Conservation (phyloP, 352 stramenopile genomes). For the Pythium rishiriense region DNA sequence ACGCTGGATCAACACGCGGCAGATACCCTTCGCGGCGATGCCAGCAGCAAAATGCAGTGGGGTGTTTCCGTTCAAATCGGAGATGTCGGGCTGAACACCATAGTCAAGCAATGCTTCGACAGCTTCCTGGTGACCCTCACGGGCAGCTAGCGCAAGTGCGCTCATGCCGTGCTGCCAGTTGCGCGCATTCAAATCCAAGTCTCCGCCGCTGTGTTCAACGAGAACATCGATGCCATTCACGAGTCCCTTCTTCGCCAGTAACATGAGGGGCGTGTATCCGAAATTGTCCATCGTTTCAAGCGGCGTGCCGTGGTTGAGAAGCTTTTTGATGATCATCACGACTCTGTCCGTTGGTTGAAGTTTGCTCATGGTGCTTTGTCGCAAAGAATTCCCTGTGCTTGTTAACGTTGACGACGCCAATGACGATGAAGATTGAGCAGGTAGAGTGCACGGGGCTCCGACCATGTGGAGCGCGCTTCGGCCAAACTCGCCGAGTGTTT, state of each 20-base stretch:
- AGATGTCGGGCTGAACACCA: slow-evolving; percentile 63
- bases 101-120: slow-evolving; percentile 87
- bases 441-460: slow-evolving; percentile 62
- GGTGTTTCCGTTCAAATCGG: slow-evolving; percentile 67
- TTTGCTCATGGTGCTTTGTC: slow-evolving; percentile 24
- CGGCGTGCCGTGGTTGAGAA: slow-evolving; percentile 68
- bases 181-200: slow-evolving; percentile 71
- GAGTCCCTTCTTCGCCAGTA: slow-evolving; percentile 71
- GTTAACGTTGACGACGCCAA: neutral
- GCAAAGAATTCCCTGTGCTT: slow-evolving; percentile 25
- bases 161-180: slow-evolving; percentile 85
- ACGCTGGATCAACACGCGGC: slow-evolving; percentile 68
- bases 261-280: slow-evolving; percentile 81
- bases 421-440: slow-evolving; percentile 32
- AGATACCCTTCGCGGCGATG: slow-evolving; percentile 59
- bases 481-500: slow-evolving; percentile 64
- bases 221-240: slow-evolving; percentile 74
- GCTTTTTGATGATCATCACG: slow-evolving; percentile 80
- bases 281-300: slow-evolving; percentile 78
- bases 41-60: slow-evolving; percentile 80
- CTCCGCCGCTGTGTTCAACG: slow-evolving; percentile 59
- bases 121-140: slow-evolving; percentile 60
- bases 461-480: slow-evolving; percentile 81
- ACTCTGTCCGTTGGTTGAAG: slow-evolving; percentile 58
- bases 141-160: slow-evolving; percentile 69